phyloP scores from a whole-genome alignment of 331 rosid genomes.

The Saraca asoca region DNA sequence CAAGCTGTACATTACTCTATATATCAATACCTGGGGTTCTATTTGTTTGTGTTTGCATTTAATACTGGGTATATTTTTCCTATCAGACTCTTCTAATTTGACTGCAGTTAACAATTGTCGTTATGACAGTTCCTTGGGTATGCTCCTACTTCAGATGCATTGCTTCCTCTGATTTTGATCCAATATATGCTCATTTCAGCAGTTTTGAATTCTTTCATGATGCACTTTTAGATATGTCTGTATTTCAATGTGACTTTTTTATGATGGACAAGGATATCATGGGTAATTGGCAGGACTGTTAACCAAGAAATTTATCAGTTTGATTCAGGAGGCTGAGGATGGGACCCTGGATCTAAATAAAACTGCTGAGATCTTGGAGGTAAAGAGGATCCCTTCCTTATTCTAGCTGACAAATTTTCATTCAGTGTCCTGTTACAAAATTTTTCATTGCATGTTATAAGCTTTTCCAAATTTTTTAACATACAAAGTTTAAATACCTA shows the following conservation, averaged over 20 bases:
- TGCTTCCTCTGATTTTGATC: not conserved
- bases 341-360: conserved; percentile 73
- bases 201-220: not conserved
- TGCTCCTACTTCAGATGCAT: conserved; percentile 25
- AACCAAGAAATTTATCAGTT: conserved; percentile 69
- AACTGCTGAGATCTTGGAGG: conserved; percentile 68
- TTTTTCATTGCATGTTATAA: not conserved
- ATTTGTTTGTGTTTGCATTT: conserved; percentile 9
- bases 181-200: conserved; percentile 3
- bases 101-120: conserved; percentile 54
- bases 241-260: conserved; percentile 26
- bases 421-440: conserved; percentile 4
- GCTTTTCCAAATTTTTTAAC: conserved; percentile 4
- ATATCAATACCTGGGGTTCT: not conserved
- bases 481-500: not conserved
- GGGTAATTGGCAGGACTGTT: conserved; percentile 64
- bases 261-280: conserved; percentile 10
- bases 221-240: not conserved
- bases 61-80: conserved; percentile 19
- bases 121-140: conserved; percentile 86
- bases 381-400: conserved; percentile 33
- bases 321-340: conserved; percentile 66
- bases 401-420: conserved; percentile 10
- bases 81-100: conserved; percentile 42
- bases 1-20: conserved; percentile 17